Base-by-base conservation (phyloP, 306 rosid genomes). In the Castanea sativa region DNA sequence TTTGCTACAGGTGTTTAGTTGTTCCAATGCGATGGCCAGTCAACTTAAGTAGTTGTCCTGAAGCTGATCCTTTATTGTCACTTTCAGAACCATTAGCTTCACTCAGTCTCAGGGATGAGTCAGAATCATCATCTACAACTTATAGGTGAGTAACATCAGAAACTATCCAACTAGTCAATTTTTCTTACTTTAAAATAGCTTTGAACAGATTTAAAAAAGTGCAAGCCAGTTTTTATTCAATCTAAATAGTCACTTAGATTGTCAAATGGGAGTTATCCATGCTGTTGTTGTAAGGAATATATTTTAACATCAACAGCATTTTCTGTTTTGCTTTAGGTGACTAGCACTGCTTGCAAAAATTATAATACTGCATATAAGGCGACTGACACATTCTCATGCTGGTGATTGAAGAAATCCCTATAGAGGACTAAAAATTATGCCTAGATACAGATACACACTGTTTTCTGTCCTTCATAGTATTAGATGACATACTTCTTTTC, bases 21-120 rank as follows among this genome's bases (percentile, higher is more conserved):
- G 67, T 73, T 82, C 89, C 89, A 69, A 80, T 82, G 86, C 80
- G 33, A 73, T 86, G 86, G 89, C 77, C 86, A 19, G 56, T 63
- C 59, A 59, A 55, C 3, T 52, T 52, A 3, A 58, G 58, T 16
- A 29, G 61, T 13, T 56, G 15, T 64, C 23, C 3, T 9, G 27
- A 65, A 67, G 71, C 55, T 33, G 15, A 65, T 75, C 12, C 19
- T 56, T 51, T 15, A 27, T 12, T 51, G 68, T 72, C 55, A 19
- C 57, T 85, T 74, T 76, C 75, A 4, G 70, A 59, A 23, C 60
- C 71, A 13, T 32, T 86, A 6, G 41, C 75, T 76, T 73, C 82
- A 55, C 78, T 79, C 4, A 69, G 70, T 30, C 43, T 86, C 30
- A 35, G 73, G 16, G 77, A 49, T 27, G 41, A 59, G 6, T 12